Conservation (phyloP, 192 early-diverging fungal genomes). For the Backusella mclennaniae region DNA sequence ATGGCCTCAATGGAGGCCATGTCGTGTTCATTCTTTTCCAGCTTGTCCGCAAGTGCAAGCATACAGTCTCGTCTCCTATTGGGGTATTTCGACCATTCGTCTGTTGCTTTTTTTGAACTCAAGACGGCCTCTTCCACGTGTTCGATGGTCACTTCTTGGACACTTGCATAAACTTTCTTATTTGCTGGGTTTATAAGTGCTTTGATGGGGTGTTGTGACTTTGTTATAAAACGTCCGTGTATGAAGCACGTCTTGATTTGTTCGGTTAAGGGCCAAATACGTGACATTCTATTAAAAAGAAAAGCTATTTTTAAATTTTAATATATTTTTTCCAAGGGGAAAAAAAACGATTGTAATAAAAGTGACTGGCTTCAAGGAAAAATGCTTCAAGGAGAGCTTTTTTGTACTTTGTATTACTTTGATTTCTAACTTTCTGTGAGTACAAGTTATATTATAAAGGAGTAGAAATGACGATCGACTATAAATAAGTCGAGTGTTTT, state of each 20-base stretch:
- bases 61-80: slow-evolving; percentile 43
- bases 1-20: slow-evolving; percentile 47
- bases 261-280: slow-evolving; percentile 3
- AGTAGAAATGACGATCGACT: not conserved
- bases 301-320: not conserved
- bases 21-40: slow-evolving; percentile 37
- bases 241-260: slow-evolving; percentile 6
- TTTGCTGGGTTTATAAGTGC: not conserved
- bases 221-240: slow-evolving; percentile 3
- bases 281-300: not conserved
- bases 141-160: slow-evolving; percentile 7
- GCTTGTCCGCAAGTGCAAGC: slow-evolving; percentile 38
- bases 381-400: not conserved
- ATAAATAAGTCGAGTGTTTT: not conserved
- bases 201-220: not conserved
- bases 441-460: not conserved
- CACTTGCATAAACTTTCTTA: not conserved
- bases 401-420: not conserved
- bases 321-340: not conserved
- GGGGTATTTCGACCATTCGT: slow-evolving; percentile 1
- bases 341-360: not conserved
- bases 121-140: slow-evolving; percentile 13
- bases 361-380: not conserved
- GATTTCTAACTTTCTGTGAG: not conserved
- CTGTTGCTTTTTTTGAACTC: not conserved